Evolutionary conservation across 768 basidiomycete genomes (phyloP).

Genomic region (Russula sp.): DNA sequence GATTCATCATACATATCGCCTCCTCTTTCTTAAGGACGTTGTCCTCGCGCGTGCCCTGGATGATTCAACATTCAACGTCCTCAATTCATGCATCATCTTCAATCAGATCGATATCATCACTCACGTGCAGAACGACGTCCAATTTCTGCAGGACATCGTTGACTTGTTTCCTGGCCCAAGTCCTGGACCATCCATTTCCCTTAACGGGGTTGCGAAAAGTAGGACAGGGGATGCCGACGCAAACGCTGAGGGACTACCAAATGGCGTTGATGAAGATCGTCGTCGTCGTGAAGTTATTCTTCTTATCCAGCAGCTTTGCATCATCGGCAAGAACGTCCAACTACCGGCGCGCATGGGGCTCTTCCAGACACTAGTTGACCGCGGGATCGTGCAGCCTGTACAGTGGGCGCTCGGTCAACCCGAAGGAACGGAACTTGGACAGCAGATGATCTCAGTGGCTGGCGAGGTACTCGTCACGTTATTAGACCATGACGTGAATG

Average conservation of each 20-base stretch:
- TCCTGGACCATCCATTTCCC: conserved; percentile 33
- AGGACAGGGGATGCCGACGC: conserved; percentile 32
- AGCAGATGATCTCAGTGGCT: conserved; percentile 69
- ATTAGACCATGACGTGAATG: conserved; percentile 87
- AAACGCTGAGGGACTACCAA: conserved; percentile 16
- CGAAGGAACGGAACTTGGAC: conserved; percentile 51
- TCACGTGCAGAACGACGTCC: conserved; percentile 75
- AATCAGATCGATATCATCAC: conserved; percentile 98
- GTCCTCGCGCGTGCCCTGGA: conserved; percentile 93
- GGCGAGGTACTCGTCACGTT: conserved; percentile 83
- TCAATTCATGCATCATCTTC: conserved; percentile 97
- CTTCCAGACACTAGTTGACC: conserved; percentile 84
- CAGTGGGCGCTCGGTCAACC: conserved; percentile 85
- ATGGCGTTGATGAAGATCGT: conserved; percentile 28
- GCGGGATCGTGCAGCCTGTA: conserved; percentile 84
- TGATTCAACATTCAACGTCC: conserved; percentile 94
- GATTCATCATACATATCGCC: conserved; percentile 94
- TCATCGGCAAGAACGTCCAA: conserved; percentile 97
- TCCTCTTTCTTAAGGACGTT: conserved; percentile 97
- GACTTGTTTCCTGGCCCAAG: conserved; percentile 52
- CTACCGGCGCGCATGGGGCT: conserved; percentile 79
- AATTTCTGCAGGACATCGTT: conserved; percentile 77
- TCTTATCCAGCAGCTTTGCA: conserved; percentile 87
- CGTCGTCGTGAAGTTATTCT: conserved; percentile 75
- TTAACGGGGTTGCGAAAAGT: conserved; percentile 35